phyloP scores from a whole-genome alignment of 2,329 filamentous ascomycete species.

The Diaporthe citri region DNA sequence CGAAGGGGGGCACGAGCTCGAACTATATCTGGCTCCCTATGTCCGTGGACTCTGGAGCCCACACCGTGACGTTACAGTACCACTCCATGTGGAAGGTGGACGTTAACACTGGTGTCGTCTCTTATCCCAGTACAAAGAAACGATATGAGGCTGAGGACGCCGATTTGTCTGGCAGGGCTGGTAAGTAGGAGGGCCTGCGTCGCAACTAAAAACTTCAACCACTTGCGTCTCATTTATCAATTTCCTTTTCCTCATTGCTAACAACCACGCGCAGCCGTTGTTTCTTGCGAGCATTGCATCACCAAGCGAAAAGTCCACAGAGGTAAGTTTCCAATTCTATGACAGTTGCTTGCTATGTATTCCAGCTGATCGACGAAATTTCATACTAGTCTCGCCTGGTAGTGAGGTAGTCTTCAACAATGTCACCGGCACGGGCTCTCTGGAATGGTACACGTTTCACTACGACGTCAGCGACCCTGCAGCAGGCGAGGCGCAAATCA shows the following conservation, averaged over 20 bases:
- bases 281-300: slow-evolving; percentile 22
- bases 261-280: slow-evolving; percentile 1
- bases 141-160: slow-evolving; percentile 52
- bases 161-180: slow-evolving; percentile 45
- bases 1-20: slow-evolving; percentile 49
- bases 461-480: slow-evolving; percentile 49
- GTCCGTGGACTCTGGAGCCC: slow-evolving; percentile 48
- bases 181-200: slow-evolving; percentile 39
- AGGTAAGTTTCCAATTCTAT: background rate
- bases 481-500: slow-evolving; percentile 52
- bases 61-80: slow-evolving; percentile 52
- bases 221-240: no score
- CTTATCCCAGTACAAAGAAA: slow-evolving; percentile 47
- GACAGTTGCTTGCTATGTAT: background rate
- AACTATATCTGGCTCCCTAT: slow-evolving; percentile 57
- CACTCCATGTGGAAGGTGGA: slow-evolving; percentile 57
- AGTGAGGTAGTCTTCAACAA: slow-evolving; percentile 52
- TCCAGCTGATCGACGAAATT: background rate
- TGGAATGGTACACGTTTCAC: slow-evolving; percentile 54
- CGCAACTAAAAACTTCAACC: background rate
- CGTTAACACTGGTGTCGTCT: slow-evolving; percentile 52
- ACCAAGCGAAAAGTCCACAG: slow-evolving; percentile 31
- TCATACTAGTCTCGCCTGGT: slow-evolving; percentile 41
- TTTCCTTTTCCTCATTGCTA: background rate
- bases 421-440: slow-evolving; percentile 51